Evolutionary conservation across 306 rosid species (phyloP), one percentile per base, ranked within the genome.

Genomic region (Cicer pinnatifidum): DNA sequence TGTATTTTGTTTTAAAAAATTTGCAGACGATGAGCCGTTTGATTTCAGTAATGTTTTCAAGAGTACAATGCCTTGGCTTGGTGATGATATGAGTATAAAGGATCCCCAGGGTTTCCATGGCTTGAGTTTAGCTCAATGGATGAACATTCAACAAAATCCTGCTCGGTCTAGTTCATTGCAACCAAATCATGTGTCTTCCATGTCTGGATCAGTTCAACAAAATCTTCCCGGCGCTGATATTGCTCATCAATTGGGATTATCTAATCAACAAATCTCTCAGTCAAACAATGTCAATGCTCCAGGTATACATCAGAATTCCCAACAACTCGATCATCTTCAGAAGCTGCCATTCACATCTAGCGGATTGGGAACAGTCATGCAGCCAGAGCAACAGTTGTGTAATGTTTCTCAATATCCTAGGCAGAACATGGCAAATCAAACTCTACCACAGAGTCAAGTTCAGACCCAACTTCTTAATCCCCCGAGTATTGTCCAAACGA

Each of bases 71-170:
- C 96, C 97, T 67, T 90, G 97, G 97, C 85, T 84, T 48, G 93
- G 96, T 20, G 96, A 91, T 53, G 99, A 91, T 75, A 79, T 90
- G 58, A 78, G 80, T 87, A 84, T 90, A 89, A 94, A 87, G 78
- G 97, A 88, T 75, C 85, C 92, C 13, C 99, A 94, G 71, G 89
- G 83, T 73, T 83, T 86, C 41, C 89, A 90, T 19, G 96, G 96
- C 64, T 60, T 94, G 44, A 94, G 94, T 88, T 86, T 94, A 80
- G 96, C 89, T 77, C 99, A 94, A 73, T 94, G 99, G 99, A 94
- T 94, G 99, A 94, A 82, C 87, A 78, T 91, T 92, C 97, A 90
- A 82, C 94, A 91, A 78, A 91, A 85, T 80, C 86, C 98, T 39
- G 71, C 90, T 5, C 10, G 84, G 51, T 82, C 89, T 50, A 86